A percentile compares a stretch with the other conserved stretches of the same genome.
Conservation (phyloP, 805 yeast genomes). For the Candida endomychidarum region DNA sequence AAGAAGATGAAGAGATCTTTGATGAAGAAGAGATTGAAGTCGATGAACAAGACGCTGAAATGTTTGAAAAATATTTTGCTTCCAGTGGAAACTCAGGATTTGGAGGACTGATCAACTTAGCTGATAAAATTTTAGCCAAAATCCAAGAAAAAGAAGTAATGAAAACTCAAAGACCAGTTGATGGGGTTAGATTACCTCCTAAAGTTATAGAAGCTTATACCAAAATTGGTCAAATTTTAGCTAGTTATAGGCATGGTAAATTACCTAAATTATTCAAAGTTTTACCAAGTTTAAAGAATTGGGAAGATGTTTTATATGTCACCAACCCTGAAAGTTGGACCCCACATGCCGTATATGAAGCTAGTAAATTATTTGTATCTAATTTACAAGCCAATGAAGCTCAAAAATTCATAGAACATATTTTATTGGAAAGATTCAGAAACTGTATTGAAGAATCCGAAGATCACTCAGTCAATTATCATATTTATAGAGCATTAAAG, state of each 20-base stretch:
- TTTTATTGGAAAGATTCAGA: constrained; percentile 71
- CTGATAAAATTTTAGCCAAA: constrained; percentile 92
- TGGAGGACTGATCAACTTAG: constrained; percentile 62
- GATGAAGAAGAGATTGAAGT: constrained; percentile 65
- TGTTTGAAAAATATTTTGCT: constrained; percentile 76
- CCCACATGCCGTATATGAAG: constrained; percentile 91
- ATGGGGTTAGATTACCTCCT: constrained; percentile 88
- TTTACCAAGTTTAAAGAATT: constrained; percentile 85
- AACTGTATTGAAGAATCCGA: constrained; percentile 68
- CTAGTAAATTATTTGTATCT: constrained; percentile 90
- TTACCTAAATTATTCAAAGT: constrained; percentile 96
- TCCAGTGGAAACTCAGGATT: constrained; percentile 14
- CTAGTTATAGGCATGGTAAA: constrained; percentile 93
- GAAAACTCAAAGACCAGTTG: constrained; percentile 40
- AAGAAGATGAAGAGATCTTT: constrained; percentile 46
- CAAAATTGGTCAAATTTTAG: constrained; percentile 82
- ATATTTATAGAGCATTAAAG: constrained; percentile 85
- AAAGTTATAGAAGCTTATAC: constrained; percentile 94
- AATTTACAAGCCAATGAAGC: constrained; percentile 86
- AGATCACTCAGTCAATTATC: constrained; percentile 83
- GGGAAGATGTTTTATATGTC: constrained; percentile 94
- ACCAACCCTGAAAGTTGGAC: constrained; percentile 95
- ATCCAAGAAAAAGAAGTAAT: constrained; percentile 67
- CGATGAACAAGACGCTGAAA: constrained; percentile 77
- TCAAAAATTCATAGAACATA: constrained; percentile 71